phyloP scores from a whole-genome alignment of 768 basidiomycete genomes.

The Psilocybe sp. region DNA sequence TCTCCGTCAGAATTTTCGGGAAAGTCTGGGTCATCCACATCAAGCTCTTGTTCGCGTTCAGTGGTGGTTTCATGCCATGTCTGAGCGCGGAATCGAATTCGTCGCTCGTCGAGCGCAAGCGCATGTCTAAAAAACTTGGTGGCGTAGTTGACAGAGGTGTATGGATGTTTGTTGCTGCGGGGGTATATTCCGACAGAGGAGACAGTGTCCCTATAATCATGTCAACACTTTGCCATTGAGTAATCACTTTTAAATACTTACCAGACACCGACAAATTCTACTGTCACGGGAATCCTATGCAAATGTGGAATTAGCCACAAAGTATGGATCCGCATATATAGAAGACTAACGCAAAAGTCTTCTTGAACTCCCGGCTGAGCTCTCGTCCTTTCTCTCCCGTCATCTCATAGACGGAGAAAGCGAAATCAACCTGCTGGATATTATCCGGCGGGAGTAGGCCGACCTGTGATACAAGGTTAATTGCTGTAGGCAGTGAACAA shows the following conservation, averaged over 20 bases:
- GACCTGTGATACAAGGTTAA: slow-evolving; percentile 10
- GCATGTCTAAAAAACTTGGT: slow-evolving; percentile 14
- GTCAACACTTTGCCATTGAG: not conserved
- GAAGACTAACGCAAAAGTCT: slow-evolving; percentile 14
- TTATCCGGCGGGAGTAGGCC: slow-evolving; percentile 25
- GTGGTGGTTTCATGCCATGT: slow-evolving; percentile 9
- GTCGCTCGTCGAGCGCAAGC: slow-evolving; percentile 14
- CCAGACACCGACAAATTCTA: slow-evolving; percentile 28
- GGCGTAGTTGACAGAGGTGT: slow-evolving; percentile 9
- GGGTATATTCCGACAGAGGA: slow-evolving; percentile 16
- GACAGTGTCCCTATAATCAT: slow-evolving; percentile 12
- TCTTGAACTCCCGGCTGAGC: slow-evolving; percentile 24
- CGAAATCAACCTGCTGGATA: slow-evolving; percentile 27
- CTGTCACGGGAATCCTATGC: slow-evolving; percentile 8
- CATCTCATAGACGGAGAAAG: slow-evolving; percentile 22
- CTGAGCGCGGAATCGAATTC: slow-evolving; percentile 8
- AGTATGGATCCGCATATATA: not conserved
- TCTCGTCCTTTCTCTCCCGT: slow-evolving; percentile 21
- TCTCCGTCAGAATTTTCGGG: slow-evolving; percentile 1
- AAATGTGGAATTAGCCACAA: not conserved
- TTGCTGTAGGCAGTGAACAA: not conserved
- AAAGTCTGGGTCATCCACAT: slow-evolving; percentile 7
- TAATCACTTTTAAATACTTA: slow-evolving; percentile 2
- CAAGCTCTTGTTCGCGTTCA: slow-evolving; percentile 10
- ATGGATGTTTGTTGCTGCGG: slow-evolving; percentile 6